Percentiles rank a stretch among this genome's conserved stretches.
These are phyloP conservation scores for Lipomyces yamanashiensis DNA, from an alignment of 805 yeast genomes.

Conservation along the genomic window DNA sequence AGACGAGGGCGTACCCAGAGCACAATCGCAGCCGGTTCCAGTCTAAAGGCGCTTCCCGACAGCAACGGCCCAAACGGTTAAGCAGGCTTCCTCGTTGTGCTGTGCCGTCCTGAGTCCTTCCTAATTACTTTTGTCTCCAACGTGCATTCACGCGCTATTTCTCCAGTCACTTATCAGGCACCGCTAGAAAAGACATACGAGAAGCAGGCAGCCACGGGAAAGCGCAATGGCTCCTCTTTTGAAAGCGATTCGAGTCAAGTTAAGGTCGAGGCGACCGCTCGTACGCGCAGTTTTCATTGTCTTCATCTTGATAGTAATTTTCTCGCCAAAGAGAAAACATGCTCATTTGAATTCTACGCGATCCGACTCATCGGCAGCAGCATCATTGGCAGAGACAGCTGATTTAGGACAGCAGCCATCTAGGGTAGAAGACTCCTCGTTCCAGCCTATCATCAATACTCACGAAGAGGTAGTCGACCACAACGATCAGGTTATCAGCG, in stretches of 20 bases:
- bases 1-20: no score
- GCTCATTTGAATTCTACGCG: background rate
- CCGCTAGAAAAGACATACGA: no score
- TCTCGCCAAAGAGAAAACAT: background rate
- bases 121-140: no score
- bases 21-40: no score
- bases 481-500: conserved; percentile 2
- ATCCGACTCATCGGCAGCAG: background rate
- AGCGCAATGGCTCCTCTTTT: background rate
- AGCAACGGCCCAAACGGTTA: no score
- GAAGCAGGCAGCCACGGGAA: background rate
- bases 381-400: background rate
- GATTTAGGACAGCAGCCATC: background rate
- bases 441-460: conserved; percentile 5
- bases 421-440: background rate
- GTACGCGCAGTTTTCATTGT: background rate
- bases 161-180: no score
- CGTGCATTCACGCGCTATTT: no score
- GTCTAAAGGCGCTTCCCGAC: no score
- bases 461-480: background rate
- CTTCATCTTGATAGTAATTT: background rate
- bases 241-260: no score
- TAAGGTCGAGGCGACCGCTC: no score
- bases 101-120: no score
- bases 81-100: no score